Percentiles rank a stretch among this genome's conserved stretches.
These are phyloP conservation scores for Acanthamoeba sp. DNA, from an alignment of 208 protist genomes.

Conservation along the genomic window DNA sequence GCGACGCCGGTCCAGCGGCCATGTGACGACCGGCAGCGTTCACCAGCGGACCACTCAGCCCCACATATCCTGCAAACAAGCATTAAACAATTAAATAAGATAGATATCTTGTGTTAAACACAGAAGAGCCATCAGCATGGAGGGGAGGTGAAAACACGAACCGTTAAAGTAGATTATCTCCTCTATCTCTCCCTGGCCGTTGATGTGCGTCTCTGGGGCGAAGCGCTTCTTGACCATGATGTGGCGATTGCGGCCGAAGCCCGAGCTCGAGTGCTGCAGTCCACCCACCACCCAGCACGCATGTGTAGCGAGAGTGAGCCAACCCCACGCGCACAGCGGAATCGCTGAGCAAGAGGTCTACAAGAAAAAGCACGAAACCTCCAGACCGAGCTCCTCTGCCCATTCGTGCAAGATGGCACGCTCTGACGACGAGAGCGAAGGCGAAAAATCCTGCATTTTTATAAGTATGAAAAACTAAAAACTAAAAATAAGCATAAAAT, in stretches of 20 bases:
- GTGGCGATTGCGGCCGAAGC: conserved; percentile 41
- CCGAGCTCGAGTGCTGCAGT: conserved; percentile 31
- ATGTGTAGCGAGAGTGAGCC: not conserved
- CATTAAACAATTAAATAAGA: not conserved
- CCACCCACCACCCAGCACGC: not conserved
- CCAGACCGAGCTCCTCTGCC: not conserved
- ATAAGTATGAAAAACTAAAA: not conserved
- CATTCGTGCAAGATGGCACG: not conserved
- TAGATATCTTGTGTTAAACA: not conserved
- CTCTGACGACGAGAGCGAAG: conserved; percentile 6
- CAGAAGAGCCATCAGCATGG: too few species aligned
- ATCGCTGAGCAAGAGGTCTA: too few species aligned
- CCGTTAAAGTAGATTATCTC: not conserved
- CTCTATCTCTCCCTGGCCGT: not conserved
- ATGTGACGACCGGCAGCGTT: not conserved
- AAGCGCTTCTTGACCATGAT: conserved; percentile 69
- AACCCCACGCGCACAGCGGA: not conserved
- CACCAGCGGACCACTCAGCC: conserved; percentile 1
- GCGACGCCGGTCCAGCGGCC: not conserved
- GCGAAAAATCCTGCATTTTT: conserved; percentile 34
- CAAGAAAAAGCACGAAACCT: not conserved
- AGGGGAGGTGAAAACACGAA: too few species aligned
- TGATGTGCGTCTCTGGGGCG: conserved; percentile 6
- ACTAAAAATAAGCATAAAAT: not conserved
- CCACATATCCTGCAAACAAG: not conserved